Base-by-base conservation (phyloP, 768 basidiomycete species). In the Pleurotus cornucopiae region DNA sequence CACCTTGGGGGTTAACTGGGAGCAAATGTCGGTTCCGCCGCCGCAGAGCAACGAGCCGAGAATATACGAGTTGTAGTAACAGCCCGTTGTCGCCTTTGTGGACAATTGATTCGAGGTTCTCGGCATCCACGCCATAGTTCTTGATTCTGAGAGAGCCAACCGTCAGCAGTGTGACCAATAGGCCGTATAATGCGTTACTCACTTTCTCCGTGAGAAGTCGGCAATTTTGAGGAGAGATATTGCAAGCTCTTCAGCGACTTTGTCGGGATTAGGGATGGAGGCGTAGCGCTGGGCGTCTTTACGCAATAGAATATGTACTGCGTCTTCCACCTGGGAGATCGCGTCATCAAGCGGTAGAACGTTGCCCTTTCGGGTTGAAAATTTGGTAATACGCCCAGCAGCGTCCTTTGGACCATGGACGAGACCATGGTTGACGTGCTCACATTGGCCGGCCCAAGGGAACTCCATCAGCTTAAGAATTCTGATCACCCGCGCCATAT, bases 401-500 rank as follows among this genome's bases (percentile, higher is more conserved):
- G n/a, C 34, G 38, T 41, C 23, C 21, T 53, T 53, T 16, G 51
- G 51, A 18, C 51, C 51, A 41, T 41, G 18, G 11, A 53, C 39
- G 18, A 53, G 51, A 16, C 51, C 51, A 25, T 53, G 51, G 39
- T 53, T 53, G n/a, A 53, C 23, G 2, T 53, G 51, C 39, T 53
- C 16, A n/a, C 39, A 20, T 21, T 23, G 51, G 9, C 13, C 38
- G 21, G 51, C 51, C 51, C 51, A 53, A 25, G n/a, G 3, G 13
- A 53, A 53, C 14, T 41, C 3, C 51, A 39, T 53, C 21, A 53
- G 39, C 13, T 41, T 21, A 26, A 89, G 75, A 41, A 47, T 51
- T 30, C 55, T 59, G 26, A 59, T 44, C 13, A 59, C 40, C 23
- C 56, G 58, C 2, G 39, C 16, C 12, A 59, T 20, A n/a, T 59